Percentiles rank a stretch among this genome's conserved stretches.
Conservation (phyloP, 345 rosid species). For the Cardiospermum halicacabum region DNA sequence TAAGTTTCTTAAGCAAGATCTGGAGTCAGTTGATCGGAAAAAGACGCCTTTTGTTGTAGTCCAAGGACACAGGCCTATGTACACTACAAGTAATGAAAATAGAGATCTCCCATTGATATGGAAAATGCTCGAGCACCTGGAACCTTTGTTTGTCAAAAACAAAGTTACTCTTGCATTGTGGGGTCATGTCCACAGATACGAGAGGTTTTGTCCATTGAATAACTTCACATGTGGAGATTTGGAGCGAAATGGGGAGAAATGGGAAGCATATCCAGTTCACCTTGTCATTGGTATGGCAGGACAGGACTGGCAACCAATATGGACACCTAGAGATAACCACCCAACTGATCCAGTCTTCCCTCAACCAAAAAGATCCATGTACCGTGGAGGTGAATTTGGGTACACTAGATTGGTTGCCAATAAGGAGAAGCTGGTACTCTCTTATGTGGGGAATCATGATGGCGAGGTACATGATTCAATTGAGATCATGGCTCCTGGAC, state of each 20-base stretch:
- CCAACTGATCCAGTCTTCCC: constrained; percentile 64
- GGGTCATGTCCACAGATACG: constrained; percentile 95
- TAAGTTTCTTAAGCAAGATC: constrained; percentile 59
- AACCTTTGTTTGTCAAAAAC: constrained; percentile 68
- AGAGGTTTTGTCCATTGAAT: constrained; percentile 83
- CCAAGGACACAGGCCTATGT: constrained; percentile 96
- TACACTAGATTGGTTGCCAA: constrained; percentile 80
- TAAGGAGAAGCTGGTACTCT: constrained; percentile 62
- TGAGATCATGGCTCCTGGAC: constrained; percentile 71
- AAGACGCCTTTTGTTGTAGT: constrained; percentile 77
- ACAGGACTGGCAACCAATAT: constrained; percentile 78
- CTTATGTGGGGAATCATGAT: constrained; percentile 81
- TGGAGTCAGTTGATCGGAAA: constrained; percentile 69
- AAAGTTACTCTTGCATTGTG: constrained; percentile 79
- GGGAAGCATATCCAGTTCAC: constrained; percentile 74
- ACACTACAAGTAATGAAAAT: constrained; percentile 62
- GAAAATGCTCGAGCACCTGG: constrained; percentile 72
- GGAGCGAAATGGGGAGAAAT: constrained; percentile 28
- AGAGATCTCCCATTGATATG: constrained; percentile 52
- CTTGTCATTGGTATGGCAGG: constrained; percentile 97
- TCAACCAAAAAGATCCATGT: constrained; percentile 70
- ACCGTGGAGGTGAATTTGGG: constrained; percentile 90
- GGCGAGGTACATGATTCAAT: constrained; percentile 83
- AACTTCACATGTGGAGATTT: constrained; percentile 65
- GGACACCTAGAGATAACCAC: constrained; percentile 80